Base-by-base conservation (phyloP, 495 filamentous ascomycete genomes). In the Amorphotheca resinae region DNA sequence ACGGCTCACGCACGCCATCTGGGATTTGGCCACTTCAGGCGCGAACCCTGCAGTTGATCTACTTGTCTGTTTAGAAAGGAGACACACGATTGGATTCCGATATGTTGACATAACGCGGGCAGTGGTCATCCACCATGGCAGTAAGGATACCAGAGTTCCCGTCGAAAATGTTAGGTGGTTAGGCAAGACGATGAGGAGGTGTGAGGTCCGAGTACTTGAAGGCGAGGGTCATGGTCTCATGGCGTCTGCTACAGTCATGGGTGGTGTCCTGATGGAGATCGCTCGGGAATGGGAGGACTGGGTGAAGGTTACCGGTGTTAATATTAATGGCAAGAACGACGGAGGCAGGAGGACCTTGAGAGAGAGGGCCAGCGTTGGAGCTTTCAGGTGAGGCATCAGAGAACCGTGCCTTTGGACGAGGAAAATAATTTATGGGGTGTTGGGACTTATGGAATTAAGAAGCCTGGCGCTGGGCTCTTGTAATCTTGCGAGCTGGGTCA, bases 211-310 rank as follows among this genome's bases (percentile, higher is more conserved):
- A 9, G 73, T 96, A 4, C 66, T 99, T 9, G 83, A 94, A 48
- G 87, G 84, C 4, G 91, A 99, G 59, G 87, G 87, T 3, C 91
- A 99, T 55, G 93, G 93, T 0, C 63, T 99, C 31, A 99, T 99
- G 91, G 91, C 93, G 0, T 89, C 82, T 39, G 89, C 91, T 6
- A 62, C 64, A 14, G 89, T 99, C 17, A 96, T 99, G 93, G 82
- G 85, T 18, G 77, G 77, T 41, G 82, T 96, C 16, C 59, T 98
- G 50, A 93, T 85, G 60, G 91, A 98, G 61, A 91, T 98, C 53
- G 82, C 84, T 23, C 72, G 73, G 33, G 93, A 98, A 57, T 96
- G 89, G 93, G 86, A 91, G 45, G 87, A 95, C 46, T 95, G 89
- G 88, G 78, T 72, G 49, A 72, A 66, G 33, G 64, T 82, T 0